Conservation (phyloP, 371 early-diverging fungal species). For the Lichtheimia ramosa region DNA sequence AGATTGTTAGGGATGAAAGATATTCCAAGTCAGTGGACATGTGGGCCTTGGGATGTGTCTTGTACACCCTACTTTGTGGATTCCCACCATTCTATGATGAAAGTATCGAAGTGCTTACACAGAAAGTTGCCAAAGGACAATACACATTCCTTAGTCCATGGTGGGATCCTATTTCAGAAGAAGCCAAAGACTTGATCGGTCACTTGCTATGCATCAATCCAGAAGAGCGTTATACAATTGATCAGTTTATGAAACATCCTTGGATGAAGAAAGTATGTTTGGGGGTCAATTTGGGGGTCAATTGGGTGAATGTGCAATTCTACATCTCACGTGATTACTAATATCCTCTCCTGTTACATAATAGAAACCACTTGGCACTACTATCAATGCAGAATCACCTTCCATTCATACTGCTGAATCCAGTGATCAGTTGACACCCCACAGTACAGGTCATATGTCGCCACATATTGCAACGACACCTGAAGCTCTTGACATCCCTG, state of each 20-base stretch:
- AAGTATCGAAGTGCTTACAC: conserved; percentile 56
- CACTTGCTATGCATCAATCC: conserved; percentile 60
- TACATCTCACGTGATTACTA: too few species aligned
- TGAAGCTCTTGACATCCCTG: conserved; percentile 11
- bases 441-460: background rate
- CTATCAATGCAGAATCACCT: background rate
- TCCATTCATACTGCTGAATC: background rate
- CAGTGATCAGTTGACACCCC: too few species aligned
- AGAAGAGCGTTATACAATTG: conserved; percentile 56
- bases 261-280: conserved; percentile 53
- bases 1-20: conserved; percentile 67
- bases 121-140: conserved; percentile 65
- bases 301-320: too few species aligned
- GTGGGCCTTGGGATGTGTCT: conserved; percentile 83
- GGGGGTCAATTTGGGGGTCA: too few species aligned
- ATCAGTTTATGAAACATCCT: conserved; percentile 78
- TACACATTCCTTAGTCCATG: conserved; percentile 69
- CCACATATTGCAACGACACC: background rate
- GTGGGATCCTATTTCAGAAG: conserved; percentile 71
- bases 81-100: conserved; percentile 81
- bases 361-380: background rate
- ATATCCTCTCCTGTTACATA: too few species aligned
- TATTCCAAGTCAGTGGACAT: conserved; percentile 77
- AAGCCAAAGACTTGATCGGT: conserved; percentile 74
- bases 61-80: conserved; percentile 76